Base-by-base conservation (phyloP, 179 eudicot species). In the Nepenthes alata region DNA sequence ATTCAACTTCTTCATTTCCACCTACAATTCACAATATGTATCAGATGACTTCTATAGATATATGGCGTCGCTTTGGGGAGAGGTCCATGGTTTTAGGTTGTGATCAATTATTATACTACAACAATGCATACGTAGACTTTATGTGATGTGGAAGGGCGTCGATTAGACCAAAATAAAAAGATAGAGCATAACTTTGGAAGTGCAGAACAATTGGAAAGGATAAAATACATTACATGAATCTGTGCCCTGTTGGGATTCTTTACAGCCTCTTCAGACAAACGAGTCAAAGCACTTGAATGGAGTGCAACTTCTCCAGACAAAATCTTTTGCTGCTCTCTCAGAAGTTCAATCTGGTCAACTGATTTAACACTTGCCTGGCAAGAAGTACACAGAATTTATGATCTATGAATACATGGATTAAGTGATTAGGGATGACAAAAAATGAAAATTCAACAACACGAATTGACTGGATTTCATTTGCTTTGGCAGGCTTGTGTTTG, bases 231-330 rank as follows among this genome's bases (percentile, higher is more conserved):
- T 85, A 94, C 99, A 44, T 81, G 87, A 57, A 87, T 73, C 62
- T 76, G 76, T 71, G 83, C 87, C 70, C 81, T 84, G 56, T 71
- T 77, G 25, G 89, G 90, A 70, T 80, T 75, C 68, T 73, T 79
- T 55, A 78, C 64, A 57, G 86, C 91, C 68, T 87, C 99, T 74
- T 83, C 91, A 6, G 96, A 94, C 76, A 90, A 80, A 58, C 94
- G 85, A 70, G 87, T 90, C 53, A 94, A 65, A 67, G 83, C 78
- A 82, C 95, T 90, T 67, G 84, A 83, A 76, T 87, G 95, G 34
- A 94, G 87, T 47, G 91, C 96, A 72, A 90, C 95, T 81, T 94
- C 99, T 41, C 97, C 95, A 47, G 86, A 85, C 76, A 94, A 78
- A 61, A 94, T 80, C 78, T 90, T 94, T 56, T 87, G 88, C 66